A percentile compares a stretch with the other conserved stretches of the same genome.
Evolutionary conservation across 192 early-diverging fungal species (phyloP).

Genomic region (Chytriomyces confervae): DNA sequence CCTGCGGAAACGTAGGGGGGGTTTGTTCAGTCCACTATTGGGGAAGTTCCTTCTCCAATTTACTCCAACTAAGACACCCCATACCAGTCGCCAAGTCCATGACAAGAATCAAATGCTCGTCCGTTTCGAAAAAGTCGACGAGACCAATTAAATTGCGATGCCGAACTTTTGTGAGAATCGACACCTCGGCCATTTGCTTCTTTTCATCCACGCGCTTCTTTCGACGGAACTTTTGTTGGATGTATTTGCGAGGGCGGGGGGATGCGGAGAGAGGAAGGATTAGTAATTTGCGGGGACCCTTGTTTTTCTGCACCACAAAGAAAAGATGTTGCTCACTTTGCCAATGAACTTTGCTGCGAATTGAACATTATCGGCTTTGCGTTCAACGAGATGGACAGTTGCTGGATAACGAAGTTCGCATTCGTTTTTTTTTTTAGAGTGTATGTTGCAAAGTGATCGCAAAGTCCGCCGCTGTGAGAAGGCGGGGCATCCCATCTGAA

Average conservation of each 20-base stretch:
- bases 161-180: conserved; percentile 66
- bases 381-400: conserved; percentile 11
- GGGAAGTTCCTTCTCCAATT: not conserved
- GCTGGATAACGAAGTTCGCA: not conserved
- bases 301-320: not conserved
- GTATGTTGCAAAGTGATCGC: not conserved
- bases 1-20: conserved; percentile 30
- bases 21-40: not conserved
- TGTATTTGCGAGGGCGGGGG: no score
- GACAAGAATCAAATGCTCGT: conserved; percentile 48
- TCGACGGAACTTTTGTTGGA: not conserved
- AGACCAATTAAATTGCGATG: conserved; percentile 55
- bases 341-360: conserved; percentile 78
- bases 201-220: conserved; percentile 56
- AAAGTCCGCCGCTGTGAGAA: not conserved
- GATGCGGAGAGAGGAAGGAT: not conserved
- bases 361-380: conserved; percentile 5
- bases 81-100: conserved; percentile 57
- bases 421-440: not conserved
- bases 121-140: conserved; percentile 50
- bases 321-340: conserved; percentile 51
- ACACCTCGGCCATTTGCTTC: conserved; percentile 68
- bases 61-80: not conserved
- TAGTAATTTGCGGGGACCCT: not conserved
- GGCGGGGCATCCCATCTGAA: not conserved